These are phyloP conservation scores for Sporobolomyces roseus DNA, from an alignment of 768 basidiomycete species.

Conservation along the genomic window DNA sequence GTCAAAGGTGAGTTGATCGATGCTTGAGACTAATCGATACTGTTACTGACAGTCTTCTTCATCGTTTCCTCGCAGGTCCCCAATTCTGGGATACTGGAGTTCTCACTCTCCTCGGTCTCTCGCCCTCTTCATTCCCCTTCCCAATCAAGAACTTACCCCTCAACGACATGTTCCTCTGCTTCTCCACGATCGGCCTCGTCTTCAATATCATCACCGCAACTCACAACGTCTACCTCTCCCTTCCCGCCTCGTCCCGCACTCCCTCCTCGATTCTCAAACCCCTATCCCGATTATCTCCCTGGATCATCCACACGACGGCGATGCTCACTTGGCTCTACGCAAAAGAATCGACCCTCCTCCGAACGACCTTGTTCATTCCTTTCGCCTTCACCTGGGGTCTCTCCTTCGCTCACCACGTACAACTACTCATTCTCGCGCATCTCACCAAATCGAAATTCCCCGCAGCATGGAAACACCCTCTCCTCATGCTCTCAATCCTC, in stretches of 20 bases:
- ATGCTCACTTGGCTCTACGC: constrained; percentile 78
- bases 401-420: constrained; percentile 63
- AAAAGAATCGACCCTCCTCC: constrained; percentile 58
- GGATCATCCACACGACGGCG: constrained; percentile 63
- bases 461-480: constrained; percentile 63
- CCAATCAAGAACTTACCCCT: constrained; percentile 65
- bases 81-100: constrained; percentile 73
- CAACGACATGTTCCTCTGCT: constrained; percentile 83
- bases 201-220: constrained; percentile 66
- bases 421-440: constrained; percentile 87
- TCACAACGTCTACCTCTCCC: constrained; percentile 52
- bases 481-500: constrained; percentile 76
- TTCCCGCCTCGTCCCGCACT: constrained; percentile 17
- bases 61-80: constrained; percentile 62
- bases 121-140: constrained; percentile 54
- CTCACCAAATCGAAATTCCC: constrained; percentile 81
- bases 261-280: constrained; percentile 53
- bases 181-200: constrained; percentile 64
- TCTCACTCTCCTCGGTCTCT: constrained; percentile 54
- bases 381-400: constrained; percentile 87
- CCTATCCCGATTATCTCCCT: constrained; percentile 73
- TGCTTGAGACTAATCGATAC: not conserved
- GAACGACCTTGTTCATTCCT: constrained; percentile 73
- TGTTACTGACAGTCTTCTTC: not conserved
- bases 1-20: constrained; percentile 56